A percentile compares a stretch with the other conserved stretches of the same genome.
phyloP scores from a whole-genome alignment of 305 asterid species.

The Solanum hybrid region DNA sequence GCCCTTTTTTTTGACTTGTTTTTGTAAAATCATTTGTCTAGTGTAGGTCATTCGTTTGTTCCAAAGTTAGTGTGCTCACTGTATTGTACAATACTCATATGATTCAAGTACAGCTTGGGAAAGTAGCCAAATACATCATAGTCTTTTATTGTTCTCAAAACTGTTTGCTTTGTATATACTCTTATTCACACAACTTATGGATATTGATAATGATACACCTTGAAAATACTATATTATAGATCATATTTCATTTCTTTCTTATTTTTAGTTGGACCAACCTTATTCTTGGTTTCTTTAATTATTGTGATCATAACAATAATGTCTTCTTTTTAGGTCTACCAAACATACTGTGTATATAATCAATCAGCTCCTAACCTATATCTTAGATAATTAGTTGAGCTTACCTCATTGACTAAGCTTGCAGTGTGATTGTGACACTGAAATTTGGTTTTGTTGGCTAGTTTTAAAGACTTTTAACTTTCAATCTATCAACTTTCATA shows the following conservation, averaged over 20 bases:
- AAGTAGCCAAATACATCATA: neutral
- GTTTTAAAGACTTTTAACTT: neutral
- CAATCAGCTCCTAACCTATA: neutral
- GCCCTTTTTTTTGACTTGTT: slow-evolving; percentile 10
- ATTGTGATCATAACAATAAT: neutral
- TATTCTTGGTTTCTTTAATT: neutral
- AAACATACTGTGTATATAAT: neutral
- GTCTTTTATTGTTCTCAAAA: neutral
- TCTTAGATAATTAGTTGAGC: neutral
- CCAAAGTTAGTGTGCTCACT: slow-evolving; percentile 5
- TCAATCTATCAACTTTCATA: neutral
- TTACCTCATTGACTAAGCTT: neutral
- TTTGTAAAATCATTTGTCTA: slow-evolving; percentile 17
- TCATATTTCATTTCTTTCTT: neutral
- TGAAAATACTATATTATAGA: neutral
- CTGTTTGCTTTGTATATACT: neutral
- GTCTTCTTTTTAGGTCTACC: neutral
- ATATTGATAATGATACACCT: neutral
- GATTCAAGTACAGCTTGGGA: neutral
- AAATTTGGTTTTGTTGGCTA: neutral
- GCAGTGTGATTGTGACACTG: neutral
- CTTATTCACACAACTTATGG: neutral
- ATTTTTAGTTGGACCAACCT: neutral
- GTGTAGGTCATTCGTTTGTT: slow-evolving; percentile 22
- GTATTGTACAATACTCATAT: neutral